Evolutionary conservation across 139 green algal genomes (phyloP).

Genomic region (Chlorella sp.): DNA sequence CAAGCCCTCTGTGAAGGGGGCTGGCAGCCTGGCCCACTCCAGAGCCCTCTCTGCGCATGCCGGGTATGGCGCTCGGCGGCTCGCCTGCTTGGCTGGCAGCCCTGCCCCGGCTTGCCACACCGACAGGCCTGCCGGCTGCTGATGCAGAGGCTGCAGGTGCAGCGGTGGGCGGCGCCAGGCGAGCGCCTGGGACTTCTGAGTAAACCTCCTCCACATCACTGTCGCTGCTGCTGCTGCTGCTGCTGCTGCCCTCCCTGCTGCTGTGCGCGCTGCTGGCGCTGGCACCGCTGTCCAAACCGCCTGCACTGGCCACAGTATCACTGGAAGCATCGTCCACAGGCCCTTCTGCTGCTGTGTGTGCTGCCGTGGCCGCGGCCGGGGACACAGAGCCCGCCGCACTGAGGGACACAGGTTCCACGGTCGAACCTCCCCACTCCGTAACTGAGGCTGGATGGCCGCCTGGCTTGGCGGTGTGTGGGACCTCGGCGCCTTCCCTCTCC

Average conservation of each 20-base stretch:
- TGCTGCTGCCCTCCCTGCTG: slow-evolving; percentile 2
- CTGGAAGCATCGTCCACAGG: no score
- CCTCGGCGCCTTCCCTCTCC: no score
- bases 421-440: no score
- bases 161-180: background rate
- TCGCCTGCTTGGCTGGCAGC: background rate
- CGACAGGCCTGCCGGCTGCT: background rate
- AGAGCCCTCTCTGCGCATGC: background rate
- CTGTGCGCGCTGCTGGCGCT: background rate
- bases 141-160: background rate
- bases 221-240: background rate
- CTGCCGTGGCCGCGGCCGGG: no score
- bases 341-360: no score
- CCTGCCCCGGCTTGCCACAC: no score
- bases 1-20: background rate
- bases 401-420: no score
- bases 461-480: no score
- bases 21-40: background rate
- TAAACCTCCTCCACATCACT: slow-evolving; percentile 5
- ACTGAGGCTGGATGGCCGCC: background rate
- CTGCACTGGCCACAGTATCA: no score
- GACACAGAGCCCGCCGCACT: no score
- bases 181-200: background rate
- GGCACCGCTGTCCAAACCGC: background rate
- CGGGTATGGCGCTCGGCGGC: background rate